A percentile compares a stretch with the other conserved stretches of the same genome.
phyloP scores from a whole-genome alignment of 305 asterid species.

The Coffea humblotiana region DNA sequence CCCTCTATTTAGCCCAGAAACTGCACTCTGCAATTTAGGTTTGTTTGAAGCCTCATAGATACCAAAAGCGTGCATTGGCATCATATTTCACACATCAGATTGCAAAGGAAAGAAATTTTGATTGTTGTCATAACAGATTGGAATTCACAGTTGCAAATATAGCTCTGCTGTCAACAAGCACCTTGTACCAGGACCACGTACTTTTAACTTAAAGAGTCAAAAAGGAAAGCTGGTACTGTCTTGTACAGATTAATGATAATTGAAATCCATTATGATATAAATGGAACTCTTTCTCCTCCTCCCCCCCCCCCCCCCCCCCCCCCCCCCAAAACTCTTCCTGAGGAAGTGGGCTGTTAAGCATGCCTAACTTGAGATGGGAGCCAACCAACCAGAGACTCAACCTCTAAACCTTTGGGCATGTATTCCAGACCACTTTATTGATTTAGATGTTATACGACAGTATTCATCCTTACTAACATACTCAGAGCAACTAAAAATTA shows the following conservation, averaged over 20 bases:
- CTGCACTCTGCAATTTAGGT: conserved; percentile 58
- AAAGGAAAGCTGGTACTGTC: background rate
- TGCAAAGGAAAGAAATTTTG: background rate
- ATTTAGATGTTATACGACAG: background rate
- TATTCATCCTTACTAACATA: background rate
- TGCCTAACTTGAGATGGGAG: background rate
- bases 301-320: too few species aligned
- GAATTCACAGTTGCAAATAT: background rate
- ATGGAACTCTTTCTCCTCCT: background rate
- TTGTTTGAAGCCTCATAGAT: background rate
- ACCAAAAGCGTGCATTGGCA: background rate
- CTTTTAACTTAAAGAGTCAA: background rate
- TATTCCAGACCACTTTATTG: background rate
- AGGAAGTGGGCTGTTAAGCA: too few species aligned
- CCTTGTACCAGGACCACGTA: background rate
- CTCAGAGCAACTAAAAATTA: background rate
- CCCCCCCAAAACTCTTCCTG: too few species aligned
- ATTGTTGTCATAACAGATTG: background rate
- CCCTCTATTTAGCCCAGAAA: conserved; percentile 94
- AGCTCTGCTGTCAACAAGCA: background rate
- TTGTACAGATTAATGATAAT: background rate
- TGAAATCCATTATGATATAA: background rate
- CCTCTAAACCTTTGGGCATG: background rate
- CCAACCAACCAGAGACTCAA: background rate
- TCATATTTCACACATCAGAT: background rate